phyloP scores from a whole-genome alignment of 225 moss, liverwort and hornwort genomes.

The Physcomitrellopsis africana region DNA sequence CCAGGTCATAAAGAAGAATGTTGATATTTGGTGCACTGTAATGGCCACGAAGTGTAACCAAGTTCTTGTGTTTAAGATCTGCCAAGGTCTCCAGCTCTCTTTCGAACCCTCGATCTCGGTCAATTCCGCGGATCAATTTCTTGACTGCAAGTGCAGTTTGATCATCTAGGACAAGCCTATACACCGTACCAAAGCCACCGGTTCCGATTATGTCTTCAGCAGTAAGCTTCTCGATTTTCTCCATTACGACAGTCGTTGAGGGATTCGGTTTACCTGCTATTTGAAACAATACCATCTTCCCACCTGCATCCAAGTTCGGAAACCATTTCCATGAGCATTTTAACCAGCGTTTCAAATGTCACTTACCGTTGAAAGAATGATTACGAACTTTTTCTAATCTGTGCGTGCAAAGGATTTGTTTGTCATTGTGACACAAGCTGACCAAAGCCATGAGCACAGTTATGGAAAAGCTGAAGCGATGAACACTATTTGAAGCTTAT shows the following conservation, averaged over 20 bases:
- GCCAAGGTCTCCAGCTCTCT: constrained; percentile 85
- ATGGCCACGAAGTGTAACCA: constrained; percentile 85
- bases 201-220: constrained; percentile 77
- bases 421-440: neutral
- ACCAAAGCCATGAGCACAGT: neutral
- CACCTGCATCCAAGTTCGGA: constrained; percentile 55
- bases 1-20: constrained; percentile 79
- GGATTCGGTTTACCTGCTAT: constrained; percentile 75
- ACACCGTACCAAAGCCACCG: constrained; percentile 92
- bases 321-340: constrained; percentile 12
- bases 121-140: constrained; percentile 66
- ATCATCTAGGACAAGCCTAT: constrained; percentile 79
- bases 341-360: neutral
- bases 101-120: constrained; percentile 80
- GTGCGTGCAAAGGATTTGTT: neutral
- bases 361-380: neutral
- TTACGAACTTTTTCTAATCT: neutral
- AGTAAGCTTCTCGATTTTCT: constrained; percentile 78
- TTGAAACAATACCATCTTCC: constrained; percentile 89
- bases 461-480: constrained; percentile 5
- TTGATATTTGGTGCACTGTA: constrained; percentile 84
- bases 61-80: constrained; percentile 85
- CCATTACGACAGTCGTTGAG: constrained; percentile 66
- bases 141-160: constrained; percentile 84
- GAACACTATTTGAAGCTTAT: neutral